Evolutionary conservation across 2,329 filamentous ascomycete genomes (phyloP).

Genomic region (Fusarium phyllophilum): DNA sequence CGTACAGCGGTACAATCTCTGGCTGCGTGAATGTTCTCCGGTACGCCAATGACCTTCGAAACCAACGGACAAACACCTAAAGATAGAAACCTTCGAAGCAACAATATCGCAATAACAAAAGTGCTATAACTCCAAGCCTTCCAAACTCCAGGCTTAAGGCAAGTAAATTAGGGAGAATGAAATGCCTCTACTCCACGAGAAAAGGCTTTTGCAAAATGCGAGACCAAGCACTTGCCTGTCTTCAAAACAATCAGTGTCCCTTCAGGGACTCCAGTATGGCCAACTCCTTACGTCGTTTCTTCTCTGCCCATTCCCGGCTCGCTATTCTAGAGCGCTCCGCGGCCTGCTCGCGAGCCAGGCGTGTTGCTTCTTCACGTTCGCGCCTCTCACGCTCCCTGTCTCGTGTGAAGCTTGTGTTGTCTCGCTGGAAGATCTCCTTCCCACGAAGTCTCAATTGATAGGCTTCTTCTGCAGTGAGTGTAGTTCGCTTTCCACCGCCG

Average conservation of each 20-base stretch:
- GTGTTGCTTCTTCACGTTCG: constrained; percentile 64
- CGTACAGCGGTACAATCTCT: constrained; percentile 16
- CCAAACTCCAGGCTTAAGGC: constrained; percentile 37
- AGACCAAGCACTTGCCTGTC: not conserved
- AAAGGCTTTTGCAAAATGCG: not conserved
- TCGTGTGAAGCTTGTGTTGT: constrained; percentile 56
- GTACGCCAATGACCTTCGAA: constrained; percentile 8
- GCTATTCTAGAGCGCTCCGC: constrained; percentile 69
- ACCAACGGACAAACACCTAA: constrained; percentile 19
- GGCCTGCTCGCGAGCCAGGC: constrained; percentile 66
- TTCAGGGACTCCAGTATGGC: constrained; percentile 30
- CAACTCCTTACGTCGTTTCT: constrained; percentile 58
- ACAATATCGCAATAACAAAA: constrained; percentile 30
- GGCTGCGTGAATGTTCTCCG: not conserved
- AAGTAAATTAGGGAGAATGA: not conserved
- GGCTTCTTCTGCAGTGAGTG: constrained; percentile 61
- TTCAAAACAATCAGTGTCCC: not conserved
- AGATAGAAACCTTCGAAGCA: constrained; percentile 18
- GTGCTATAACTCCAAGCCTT: constrained; percentile 30
- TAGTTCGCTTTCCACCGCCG: constrained; percentile 57
- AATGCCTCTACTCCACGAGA: not conserved
- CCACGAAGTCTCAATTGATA: constrained; percentile 63
- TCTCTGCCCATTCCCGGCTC: constrained; percentile 71
- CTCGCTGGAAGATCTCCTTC: constrained; percentile 63
- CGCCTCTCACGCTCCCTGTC: constrained; percentile 64